Base-by-base conservation (phyloP, 1,284 basidiomycete species). In the Austroboletus novae-zelandiae region DNA sequence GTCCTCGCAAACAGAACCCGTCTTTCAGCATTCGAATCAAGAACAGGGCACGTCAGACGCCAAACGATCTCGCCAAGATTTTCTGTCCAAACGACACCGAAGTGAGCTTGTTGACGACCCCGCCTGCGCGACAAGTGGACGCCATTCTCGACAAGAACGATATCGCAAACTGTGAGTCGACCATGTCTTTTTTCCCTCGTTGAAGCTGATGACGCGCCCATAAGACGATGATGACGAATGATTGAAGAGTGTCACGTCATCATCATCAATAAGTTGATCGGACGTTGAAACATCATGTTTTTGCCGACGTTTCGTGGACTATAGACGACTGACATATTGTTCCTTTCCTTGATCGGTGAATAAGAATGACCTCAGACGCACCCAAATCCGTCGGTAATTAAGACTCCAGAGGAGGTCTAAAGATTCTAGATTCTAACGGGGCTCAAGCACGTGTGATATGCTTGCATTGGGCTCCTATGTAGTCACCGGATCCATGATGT, bases 21-120 rank as follows among this genome's bases (percentile, higher is more conserved):
- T 17, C 14, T 11, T 15, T 42, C 49, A 66, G 68, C 11, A 63
- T 56, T 15, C 52, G 58, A 36, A 32, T 59, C 52, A 48, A 45
- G 13, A 66, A 66, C 51, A 68, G 60, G 52, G 55, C 59, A 4
- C 29, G 58, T 27, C 66, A 61, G 35, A 67, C 62, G 25, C 59
- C 62, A 18, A 63, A 53, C 15, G 59, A 43, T 11, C 52, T 62
- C 13, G 49, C 57, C 8, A 46, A 45, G 14, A 68, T 68, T 10
- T 57, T 64, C 41, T 67, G 36, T 34, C 57, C 57, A 13, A 14
- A 42, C 0, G 68, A 69, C 41, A 48, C 29, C 1, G 47, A 53
- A 11, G 57, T 65, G 25, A 45, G 27, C 14, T 56, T 50, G 18
- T 36, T 62, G 52, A 61, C 64, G 30, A 56, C 40, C 3, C 60